Percentiles rank a stretch among this genome's conserved stretches.
phyloP scores from a whole-genome alignment of 306 rosid genomes.

The Abrus pulchellus region DNA sequence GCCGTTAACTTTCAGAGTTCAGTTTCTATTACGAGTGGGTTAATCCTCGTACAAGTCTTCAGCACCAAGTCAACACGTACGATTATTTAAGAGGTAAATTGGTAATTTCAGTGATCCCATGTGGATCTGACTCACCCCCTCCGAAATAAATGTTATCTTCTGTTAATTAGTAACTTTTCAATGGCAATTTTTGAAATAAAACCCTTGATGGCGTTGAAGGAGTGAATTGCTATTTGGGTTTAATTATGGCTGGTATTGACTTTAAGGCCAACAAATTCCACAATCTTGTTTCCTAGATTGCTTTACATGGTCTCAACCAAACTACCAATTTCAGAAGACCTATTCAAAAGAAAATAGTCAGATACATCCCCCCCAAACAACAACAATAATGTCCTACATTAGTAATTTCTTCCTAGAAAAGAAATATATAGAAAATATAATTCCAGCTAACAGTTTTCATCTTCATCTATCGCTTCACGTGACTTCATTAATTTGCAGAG shows the following conservation, averaged over 20 bases:
- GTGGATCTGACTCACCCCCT: conserved; percentile 29
- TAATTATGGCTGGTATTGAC: conserved; percentile 46
- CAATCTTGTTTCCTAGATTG: conserved; percentile 32
- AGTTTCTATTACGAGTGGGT: conserved; percentile 1
- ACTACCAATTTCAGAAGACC: conserved; percentile 38
- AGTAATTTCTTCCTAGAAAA: background rate
- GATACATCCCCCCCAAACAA: conserved; percentile 43
- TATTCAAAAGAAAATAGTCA: conserved; percentile 23
- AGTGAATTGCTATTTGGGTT: conserved; percentile 16
- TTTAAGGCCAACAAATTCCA: conserved; percentile 23
- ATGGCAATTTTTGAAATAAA: background rate
- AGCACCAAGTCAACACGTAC: conserved; percentile 33
- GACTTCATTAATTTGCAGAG: conserved; percentile 20
- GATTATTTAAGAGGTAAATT: background rate
- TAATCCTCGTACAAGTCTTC: background rate
- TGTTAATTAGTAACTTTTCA: background rate
- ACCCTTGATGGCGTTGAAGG: conserved; percentile 12
- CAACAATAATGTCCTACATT: conserved; percentile 28
- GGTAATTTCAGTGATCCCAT: background rate
- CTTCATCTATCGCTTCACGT: conserved; percentile 1
- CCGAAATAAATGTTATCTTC: background rate
- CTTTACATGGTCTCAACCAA: conserved; percentile 19
- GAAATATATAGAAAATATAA: background rate
- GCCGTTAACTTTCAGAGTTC: background rate
- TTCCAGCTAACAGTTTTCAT: conserved; percentile 8